Base-by-base conservation (phyloP, 2,329 filamentous ascomycete species). In the Ilyonectria destructans region DNA sequence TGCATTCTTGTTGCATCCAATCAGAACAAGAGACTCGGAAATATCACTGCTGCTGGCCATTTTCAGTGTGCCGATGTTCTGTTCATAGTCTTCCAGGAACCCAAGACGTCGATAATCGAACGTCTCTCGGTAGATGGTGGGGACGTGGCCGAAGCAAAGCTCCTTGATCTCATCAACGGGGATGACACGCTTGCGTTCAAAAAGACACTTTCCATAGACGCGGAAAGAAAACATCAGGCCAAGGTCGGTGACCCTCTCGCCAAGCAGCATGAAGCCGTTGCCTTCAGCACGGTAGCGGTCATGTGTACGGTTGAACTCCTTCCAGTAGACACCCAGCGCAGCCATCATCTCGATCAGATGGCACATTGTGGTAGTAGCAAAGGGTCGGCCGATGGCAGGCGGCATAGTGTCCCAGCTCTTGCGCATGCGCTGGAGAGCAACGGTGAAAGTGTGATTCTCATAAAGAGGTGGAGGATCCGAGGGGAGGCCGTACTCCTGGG, bases 241-340 rank as follows among this genome's bases (percentile, higher is more conserved):
- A 0, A 89, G 80, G 5, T 89, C 87, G 29, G 77, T 75, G 3
- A 85, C 74, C 26, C 84, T 79, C 51, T 82, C 80, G 6, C 87
- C 86, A 1, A 85, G 80, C 2, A 88, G 78, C 68, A 87, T 81
- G 74, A 84, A 88, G 3, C 87, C 87, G 69, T 89, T 89, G 23
- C 87, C 87, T 62, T 88, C 86, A 4, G 84, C 87, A n/a, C 84
- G 84, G 57, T 89, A 86, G 19, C 84, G 83, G 70, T 88, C 85
- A 13, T 78, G 78, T 9, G 78, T 83, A 37, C 86, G 82, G 71
- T 89, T 85, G 70, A 90, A 90, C 61, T 87, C 85, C 69, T 86
- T 87, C 88, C 88, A 90, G 76, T 90, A 84, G 8, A 90, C 82
- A 8, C 88, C 87, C 17, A 89, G 78, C 65, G 86, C 84, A 5